Evolutionary conservation across 2,329 filamentous ascomycete species (phyloP), one percentile per base, ranked within the genome.

Genomic region (Endoconidiophora laricicola): DNA sequence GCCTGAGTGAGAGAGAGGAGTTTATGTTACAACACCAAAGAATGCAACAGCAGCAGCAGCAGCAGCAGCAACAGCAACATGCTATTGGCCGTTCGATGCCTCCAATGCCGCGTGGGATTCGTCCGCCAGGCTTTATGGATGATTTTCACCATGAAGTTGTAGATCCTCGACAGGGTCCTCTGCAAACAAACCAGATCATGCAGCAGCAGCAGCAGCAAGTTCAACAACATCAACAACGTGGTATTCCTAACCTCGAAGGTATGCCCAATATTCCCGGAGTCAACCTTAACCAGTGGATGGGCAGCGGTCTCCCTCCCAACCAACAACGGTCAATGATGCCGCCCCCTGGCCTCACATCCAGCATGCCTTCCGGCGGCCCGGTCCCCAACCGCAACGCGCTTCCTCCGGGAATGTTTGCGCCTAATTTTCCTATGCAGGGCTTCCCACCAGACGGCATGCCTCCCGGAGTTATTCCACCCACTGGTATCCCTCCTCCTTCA

Each of bases 101-200:
- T 23, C 52, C 43, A 9, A 54, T 52, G 43, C 48, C 62, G 56
- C 66, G 65, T 41, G 63, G 65, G 52, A 65, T 70, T 58, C 68
- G 70, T 14, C 64, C 63, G 16, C 68, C 74, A 14, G 69, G 66
- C 33, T 74, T 76, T 55, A 69, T 74, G 56, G 71, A 78, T 14
- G 73, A 76, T 22, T 73, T 72, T 58, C 71, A 70, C 49, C 68
- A 66, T 46, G 61, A 63, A 12, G 70, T 76, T 24, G 63, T 62
- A 22, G 72, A 76, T 9, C 43, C 39, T 40, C 56, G 61, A 52
- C 67, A 68, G 37, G 66, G 66, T 23, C 69, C 69, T 52, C 73
- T 76, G 75, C 3, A 74, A 76, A 55, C 76, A 75, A 79, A 76
- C 3, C 77, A 81, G 59, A 81, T 81, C 48, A 62, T 81, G 20